Evolutionary conservation across 371 early-diverging fungal genomes (phyloP).

Genomic region (Smittium culicis): DNA sequence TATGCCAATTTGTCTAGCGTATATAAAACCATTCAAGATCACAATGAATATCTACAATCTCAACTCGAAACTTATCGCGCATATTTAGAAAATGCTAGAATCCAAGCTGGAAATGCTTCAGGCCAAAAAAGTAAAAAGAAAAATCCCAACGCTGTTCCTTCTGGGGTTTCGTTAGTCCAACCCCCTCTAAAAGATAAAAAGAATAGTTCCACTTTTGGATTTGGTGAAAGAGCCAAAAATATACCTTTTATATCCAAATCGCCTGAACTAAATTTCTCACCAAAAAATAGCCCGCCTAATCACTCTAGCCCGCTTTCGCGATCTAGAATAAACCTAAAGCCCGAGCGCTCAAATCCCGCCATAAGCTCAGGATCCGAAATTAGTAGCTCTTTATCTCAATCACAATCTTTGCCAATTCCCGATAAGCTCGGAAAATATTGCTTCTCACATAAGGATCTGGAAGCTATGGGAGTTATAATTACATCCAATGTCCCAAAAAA

Average conservation of each 20-base stretch:
- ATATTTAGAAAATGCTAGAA: constrained; percentile 84
- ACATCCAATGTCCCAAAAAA: constrained; percentile 85
- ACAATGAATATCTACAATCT: constrained; percentile 75
- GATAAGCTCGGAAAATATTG: neutral
- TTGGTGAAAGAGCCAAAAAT: neutral
- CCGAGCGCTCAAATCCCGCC: neutral
- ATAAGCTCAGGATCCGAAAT: neutral
- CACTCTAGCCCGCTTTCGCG: neutral
- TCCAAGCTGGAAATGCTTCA: constrained; percentile 37
- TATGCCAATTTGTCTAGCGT: constrained; percentile 59
- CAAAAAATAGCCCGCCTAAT: neutral
- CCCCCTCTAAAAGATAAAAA: neutral
- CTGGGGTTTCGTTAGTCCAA: constrained; percentile 1
- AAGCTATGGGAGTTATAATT: constrained; percentile 81
- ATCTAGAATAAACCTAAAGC: neutral
- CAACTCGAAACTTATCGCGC: constrained; percentile 90
- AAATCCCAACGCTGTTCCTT: neutral
- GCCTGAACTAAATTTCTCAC: neutral
- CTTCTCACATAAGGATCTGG: constrained; percentile 58
- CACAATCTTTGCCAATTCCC: neutral
- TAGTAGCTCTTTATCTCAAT: neutral
- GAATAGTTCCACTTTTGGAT: neutral
- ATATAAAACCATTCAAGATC: constrained; percentile 81
- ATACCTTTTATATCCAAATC: neutral
- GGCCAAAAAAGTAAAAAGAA: constrained; percentile 1